Evolutionary conservation across 2,329 filamentous ascomycete genomes (phyloP), one percentile per base, ranked within the genome.

Genomic region (Orbilia blumenaviensis): DNA sequence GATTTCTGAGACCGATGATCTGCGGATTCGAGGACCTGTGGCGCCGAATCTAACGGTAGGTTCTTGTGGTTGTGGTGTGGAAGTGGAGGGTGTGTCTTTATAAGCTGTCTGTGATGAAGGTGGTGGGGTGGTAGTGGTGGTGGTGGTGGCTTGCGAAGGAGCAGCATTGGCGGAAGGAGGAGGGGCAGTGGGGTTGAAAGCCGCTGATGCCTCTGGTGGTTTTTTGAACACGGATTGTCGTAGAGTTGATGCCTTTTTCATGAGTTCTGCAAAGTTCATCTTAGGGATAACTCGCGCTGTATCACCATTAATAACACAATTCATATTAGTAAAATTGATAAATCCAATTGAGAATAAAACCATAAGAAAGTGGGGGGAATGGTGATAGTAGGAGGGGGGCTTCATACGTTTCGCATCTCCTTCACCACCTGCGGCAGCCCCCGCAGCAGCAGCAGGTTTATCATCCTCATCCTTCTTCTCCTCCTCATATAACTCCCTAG

Each of bases 271-370:
- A n/a, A 75, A 68, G 41, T 58, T 75, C 56, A 68, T 62, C 23
- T 75, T 75, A 23, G 71, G 71, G 14, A 75, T 75, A 14, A 60
- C 63, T 14, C 71, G 63, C 9, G 66, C 52, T 54, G 23, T 32
- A 27, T 12, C 14, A 41, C 32, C 29, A 52, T 27, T 52, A 2
- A 41, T 10, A n/a, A n/a, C n/a, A n/a, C n/a, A n/a, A n/a, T n/a
- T n/a, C 18, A 21, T 36, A 38, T 34, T 38, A 12, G 10, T 36
- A 25, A 42, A 10, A n/a, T n/a, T n/a, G n/a, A n/a, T n/a, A n/a
- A n/a, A n/a, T n/a, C n/a, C n/a, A n/a, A n/a, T n/a, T n/a, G n/a
- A n/a, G n/a, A n/a, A n/a, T n/a, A n/a, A n/a, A n/a, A n/a, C n/a
- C n/a, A n/a, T n/a, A n/a, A n/a, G n/a, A n/a, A n/a, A n/a, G n/a